Evolutionary conservation across 805 yeast genomes (phyloP).

Genomic region (Debaryomyces prosopidis): DNA sequence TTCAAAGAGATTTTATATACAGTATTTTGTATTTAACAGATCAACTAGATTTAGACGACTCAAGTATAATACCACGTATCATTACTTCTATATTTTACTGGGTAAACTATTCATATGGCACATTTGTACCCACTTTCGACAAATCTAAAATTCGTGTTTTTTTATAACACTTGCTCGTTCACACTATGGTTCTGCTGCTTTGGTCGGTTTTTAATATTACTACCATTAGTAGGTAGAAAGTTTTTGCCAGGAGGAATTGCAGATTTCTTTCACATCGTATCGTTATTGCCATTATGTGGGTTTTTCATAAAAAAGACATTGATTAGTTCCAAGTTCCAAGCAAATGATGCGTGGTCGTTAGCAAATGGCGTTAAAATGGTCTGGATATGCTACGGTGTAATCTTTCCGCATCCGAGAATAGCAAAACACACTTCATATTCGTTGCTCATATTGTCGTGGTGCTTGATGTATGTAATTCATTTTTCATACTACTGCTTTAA

Average conservation of each 20-base stretch:
- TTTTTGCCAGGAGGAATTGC: constrained; percentile 74
- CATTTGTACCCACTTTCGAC: constrained; percentile 37
- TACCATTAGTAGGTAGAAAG: constrained; percentile 64
- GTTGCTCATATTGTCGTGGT: constrained; percentile 37
- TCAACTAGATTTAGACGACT: too few species aligned
- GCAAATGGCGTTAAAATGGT: constrained; percentile 31
- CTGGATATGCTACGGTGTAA: constrained; percentile 42
- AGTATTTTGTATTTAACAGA: neutral
- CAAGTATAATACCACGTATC: neutral
- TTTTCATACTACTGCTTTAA: constrained; percentile 36
- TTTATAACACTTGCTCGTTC: constrained; percentile 32
- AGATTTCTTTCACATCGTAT: constrained; percentile 53
- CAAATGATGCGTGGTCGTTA: constrained; percentile 27
- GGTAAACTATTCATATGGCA: constrained; percentile 21
- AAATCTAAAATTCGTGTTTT: constrained; percentile 31
- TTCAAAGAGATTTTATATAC: neutral
- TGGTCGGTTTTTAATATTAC: constrained; percentile 49
- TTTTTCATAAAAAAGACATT: constrained; percentile 16
- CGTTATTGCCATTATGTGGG: constrained; percentile 33
- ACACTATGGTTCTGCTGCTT: constrained; percentile 51
- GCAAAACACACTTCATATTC: constrained; percentile 45
- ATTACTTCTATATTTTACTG: neutral
- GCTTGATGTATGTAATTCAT: constrained; percentile 32
- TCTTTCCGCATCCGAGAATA: constrained; percentile 40
- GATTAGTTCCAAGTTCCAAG: constrained; percentile 10